Base-by-base conservation (phyloP, 768 basidiomycete species). In the Macrolepiota albuminosa region DNA sequence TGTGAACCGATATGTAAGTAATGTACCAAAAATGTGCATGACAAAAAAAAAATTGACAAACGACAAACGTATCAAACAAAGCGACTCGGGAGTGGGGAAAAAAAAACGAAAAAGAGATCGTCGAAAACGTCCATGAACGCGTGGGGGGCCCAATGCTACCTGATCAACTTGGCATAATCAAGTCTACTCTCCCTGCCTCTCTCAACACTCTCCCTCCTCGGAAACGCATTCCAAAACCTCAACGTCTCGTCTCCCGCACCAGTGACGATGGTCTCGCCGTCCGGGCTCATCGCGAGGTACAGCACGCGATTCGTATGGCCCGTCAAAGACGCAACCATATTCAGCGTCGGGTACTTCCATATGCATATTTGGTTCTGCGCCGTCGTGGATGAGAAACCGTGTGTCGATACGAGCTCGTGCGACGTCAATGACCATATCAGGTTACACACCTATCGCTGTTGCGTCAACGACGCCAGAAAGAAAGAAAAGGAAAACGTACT, bases 171-270 rank as follows among this genome's bases (percentile, higher is more conserved):
- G 0, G 76, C 81, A 72, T 79, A 82, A 68, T 83, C 81, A 62
- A 84, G 63, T 57, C 72, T 68, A 63, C 81, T 82, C 55, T 78
- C 81, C 57, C 67, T 67, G 81, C 71, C 85, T 86, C n/a, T 69
- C 56, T 69, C 74, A 61, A 84, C 87, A 54, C 70, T 73, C 65
- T 86, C 87, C 64, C 77, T 82, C 73, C 85, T 87, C n/a, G 91
- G 91, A 68, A 99, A 98, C 0, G 94, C 95, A 71, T 94, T 96
- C 96, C 96, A 98, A 73, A 98, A 98, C 63, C 95, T 75, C 56
- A 99, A 75, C 4, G 96, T 99, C 76, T 98, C 96, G 71, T 99
- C 96, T 0, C 96, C 96, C 0, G 96, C 96, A 16, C 96, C 96
- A 0, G 95, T 98, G 31, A 98, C 97, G 63, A 98, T 98, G 0